These are phyloP conservation scores for Myxozyma nipponensis DNA, from an alignment of 805 yeast genomes.

Conservation along the genomic window DNA sequence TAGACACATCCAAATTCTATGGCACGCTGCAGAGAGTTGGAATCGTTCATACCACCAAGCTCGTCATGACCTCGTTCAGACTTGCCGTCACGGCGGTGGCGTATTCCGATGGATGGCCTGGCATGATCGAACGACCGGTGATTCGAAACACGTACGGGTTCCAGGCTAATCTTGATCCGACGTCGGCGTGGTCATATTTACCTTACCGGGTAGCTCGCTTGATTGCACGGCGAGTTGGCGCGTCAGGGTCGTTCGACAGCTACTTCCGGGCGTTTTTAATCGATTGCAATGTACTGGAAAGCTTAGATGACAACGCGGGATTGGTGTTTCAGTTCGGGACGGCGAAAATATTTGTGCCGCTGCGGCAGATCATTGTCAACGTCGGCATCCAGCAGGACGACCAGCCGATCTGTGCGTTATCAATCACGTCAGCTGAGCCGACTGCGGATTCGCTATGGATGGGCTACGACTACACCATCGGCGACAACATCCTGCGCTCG, in stretches of 20 bases:
- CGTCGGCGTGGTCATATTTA: slow-evolving; percentile 14
- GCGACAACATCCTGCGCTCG: slow-evolving; percentile 17
- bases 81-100: slow-evolving; percentile 2
- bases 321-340: slow-evolving; percentile 8
- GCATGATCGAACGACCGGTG: not conserved
- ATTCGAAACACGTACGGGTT: not conserved
- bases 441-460: not conserved
- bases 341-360: slow-evolving; percentile 11
- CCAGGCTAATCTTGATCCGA: slow-evolving; percentile 7
- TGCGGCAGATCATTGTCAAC: slow-evolving; percentile 6
- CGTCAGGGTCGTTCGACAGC: not conserved
- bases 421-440: slow-evolving; percentile 7
- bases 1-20: slow-evolving; percentile 42
- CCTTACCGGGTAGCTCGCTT: slow-evolving; percentile 9
- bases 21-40: slow-evolving; percentile 35
- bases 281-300: not conserved
- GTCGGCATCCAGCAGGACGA: slow-evolving; percentile 11
- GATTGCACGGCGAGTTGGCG: slow-evolving; percentile 4
- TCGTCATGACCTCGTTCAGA: not conserved
- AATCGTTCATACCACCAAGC: slow-evolving; percentile 1
- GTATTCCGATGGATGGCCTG: not conserved
- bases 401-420: slow-evolving; percentile 15
- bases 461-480: slow-evolving; percentile 6
- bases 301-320: not conserved
- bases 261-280: slow-evolving; percentile 3